Evolutionary conservation across 2,329 filamentous ascomycete species (phyloP), one percentile per base, ranked within the genome.

Genomic region (Alternaria dauci): DNA sequence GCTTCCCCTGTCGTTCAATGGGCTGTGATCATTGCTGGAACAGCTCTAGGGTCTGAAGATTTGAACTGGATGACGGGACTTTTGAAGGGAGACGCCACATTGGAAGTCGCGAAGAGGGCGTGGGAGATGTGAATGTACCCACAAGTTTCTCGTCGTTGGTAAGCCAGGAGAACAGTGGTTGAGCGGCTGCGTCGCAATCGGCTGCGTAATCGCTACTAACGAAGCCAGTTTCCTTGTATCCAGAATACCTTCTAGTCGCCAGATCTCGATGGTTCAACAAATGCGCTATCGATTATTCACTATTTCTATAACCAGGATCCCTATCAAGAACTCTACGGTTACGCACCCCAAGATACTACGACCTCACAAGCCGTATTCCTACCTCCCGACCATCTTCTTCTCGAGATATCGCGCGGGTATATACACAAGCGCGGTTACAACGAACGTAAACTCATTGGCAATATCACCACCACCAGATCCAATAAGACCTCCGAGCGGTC

Each of bases 401-500:
- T 76, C 74, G 3, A 75, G 14, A 50, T 58, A 69, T 23, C 74
- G 70, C 30, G 69, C 66, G 20, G 69, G 68, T n/a, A 74, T 71
- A 43, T 70, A 76, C 8, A 74, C 59, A n/a, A 74, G 16, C 0
- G 64, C 65, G 1, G 73, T 76, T 7, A 76, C 56, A 4, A 66
- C 56, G 52, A 71, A 70, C 0, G 71, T 74, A 7, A 75, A 67
- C 53, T 72, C 69, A 18, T 72, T 73, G 18, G 70, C 71, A 14
- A 76, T 42, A 46, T 76, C 74, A n/a, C 69, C 72, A 9, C 74
- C 74, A 12, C 50, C 57, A 8, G 56, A 38, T 23, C 74, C 72
- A 51, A 76, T 72, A 11, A 71, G 52, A 52, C 63, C 68, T 4
- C 67, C 74, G 18, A 76, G 58, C 23, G 72, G 73, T 3, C 84